Evolutionary conservation across 140 eudicot genomes (phyloP), one percentile per base, ranked within the genome.

Genomic region (Cichorium intybus): DNA sequence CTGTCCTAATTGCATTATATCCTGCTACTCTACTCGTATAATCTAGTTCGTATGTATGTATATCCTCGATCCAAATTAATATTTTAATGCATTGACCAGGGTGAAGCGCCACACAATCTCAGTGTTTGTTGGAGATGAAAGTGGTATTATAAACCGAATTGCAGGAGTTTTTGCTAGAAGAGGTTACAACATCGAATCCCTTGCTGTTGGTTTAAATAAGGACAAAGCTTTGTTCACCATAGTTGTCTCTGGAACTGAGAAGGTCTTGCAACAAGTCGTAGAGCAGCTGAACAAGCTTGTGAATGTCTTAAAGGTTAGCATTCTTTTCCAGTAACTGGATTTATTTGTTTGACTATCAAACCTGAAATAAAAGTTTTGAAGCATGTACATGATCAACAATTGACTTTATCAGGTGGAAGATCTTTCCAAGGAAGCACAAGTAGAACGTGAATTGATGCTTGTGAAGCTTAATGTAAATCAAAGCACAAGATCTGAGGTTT

Each of bases 261-360:
- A 87, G 66, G 81, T 85, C 47, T 56, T 91, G 70, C 88, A 75
- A 60, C 97, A 91, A 83, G 96, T 91, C 56, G 82, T 91, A 10
- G 92, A 80, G 63, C 97, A 91, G 70, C 95, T 91, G 39, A 85
- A 91, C 77, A 91, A 91, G 91, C 96, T 91, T 60, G 97, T 87
- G 55, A 85, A 87, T 77, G 97, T 91, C 72, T 43, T 82, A 50
- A 85, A 87, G 95, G 96, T 87, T 46, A n/a, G 20, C 50, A 10
- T 70, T 28, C 24, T 66, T 28, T 56, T 26, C 60, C 8, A 27
- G 18, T 22, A 5, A 15, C 10, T 35, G 23, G 9, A 6, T 49
- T 43, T 43, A 6, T 49, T 43, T 43, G 0, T 21, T 8, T 66
- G 23, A 57, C 35, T 33, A 28, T 24, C 15, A 49, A 49, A 23